Conservation (phyloP, 2,329 filamentous ascomycete species). For the Diaporthe velutina region DNA sequence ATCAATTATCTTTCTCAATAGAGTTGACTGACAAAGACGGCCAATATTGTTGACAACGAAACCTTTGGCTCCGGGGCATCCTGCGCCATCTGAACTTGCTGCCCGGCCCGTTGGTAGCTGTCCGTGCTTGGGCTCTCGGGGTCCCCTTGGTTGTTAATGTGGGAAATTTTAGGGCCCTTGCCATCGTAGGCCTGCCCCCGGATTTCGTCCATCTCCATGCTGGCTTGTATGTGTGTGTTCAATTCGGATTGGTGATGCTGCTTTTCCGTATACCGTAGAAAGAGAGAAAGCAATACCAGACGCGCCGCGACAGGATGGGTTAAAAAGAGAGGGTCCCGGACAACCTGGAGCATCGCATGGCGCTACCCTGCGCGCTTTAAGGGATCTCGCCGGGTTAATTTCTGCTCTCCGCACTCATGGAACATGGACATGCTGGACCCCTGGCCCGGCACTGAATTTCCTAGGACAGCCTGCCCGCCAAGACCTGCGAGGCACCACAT, state of each 20-base stretch:
- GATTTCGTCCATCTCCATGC: constrained; percentile 27
- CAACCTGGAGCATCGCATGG: not conserved
- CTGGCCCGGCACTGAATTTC: constrained; percentile 17
- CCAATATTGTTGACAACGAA: constrained; percentile 32
- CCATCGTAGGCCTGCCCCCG: not conserved
- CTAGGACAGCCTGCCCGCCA: constrained; percentile 18
- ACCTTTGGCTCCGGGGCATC: constrained; percentile 21
- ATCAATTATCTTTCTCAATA: too few relatives aligned
- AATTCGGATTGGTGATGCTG: not conserved
- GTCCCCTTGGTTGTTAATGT: constrained; percentile 1
- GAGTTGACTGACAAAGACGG: constrained; percentile 33
- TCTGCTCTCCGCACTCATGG: constrained; percentile 23
- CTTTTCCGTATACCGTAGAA: not conserved
- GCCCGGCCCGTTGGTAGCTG: constrained; percentile 3
- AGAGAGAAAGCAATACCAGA: rapidly evolving
- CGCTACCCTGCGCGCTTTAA: constrained; percentile 9
- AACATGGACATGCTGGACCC: constrained; percentile 25
- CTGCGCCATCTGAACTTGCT: constrained; percentile 11
- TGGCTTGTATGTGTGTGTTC: not conserved
- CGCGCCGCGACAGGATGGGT: not conserved
- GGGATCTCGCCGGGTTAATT: constrained; percentile 15
- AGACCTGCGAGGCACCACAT: constrained; percentile 4
- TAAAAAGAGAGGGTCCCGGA: not conserved
- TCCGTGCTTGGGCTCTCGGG: not conserved
- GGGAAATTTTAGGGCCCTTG: constrained; percentile 7